phyloP scores from a whole-genome alignment of 257 asterid species.

The Fraxinus excelsior region DNA sequence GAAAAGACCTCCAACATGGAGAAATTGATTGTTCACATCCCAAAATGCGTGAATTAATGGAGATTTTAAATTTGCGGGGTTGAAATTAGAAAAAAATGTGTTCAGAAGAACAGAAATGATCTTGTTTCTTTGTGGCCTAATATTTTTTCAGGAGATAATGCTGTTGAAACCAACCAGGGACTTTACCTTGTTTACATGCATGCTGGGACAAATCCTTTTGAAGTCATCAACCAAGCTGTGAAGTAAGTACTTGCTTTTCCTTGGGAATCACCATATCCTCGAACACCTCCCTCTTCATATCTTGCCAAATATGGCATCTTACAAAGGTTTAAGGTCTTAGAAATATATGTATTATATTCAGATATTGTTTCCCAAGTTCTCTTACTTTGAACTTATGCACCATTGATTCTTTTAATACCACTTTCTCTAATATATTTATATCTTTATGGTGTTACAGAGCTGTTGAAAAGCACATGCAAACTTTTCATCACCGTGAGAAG shows the following conservation, averaged over 20 bases:
- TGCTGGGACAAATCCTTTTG: conserved; percentile 90
- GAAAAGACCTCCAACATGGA: conserved; percentile 29
- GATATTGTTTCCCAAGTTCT: not conserved
- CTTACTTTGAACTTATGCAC: not conserved
- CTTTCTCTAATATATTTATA: not conserved
- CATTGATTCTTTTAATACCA: not conserved
- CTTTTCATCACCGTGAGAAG: conserved; percentile 86
- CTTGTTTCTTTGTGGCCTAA: conserved; percentile 27
- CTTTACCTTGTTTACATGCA: conserved; percentile 84
- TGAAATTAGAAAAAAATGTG: conserved; percentile 18
- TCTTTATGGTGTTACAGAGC: conserved; percentile 46
- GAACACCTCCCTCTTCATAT: not conserved
- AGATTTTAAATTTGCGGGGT: conserved; percentile 27
- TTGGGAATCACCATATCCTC: not conserved
- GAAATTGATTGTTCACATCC: conserved; percentile 24
- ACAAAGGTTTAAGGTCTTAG: not conserved
- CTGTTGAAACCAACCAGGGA: conserved; percentile 90
- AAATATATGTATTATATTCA: not conserved
- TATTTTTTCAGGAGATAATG: conserved; percentile 74
- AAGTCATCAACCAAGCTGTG: conserved; percentile 89
- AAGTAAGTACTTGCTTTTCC: conserved; percentile 57
- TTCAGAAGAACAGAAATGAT: conserved; percentile 30
- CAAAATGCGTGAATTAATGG: conserved; percentile 25
- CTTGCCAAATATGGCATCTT: not conserved
- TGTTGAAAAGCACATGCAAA: conserved; percentile 86